Conservation (phyloP, 352 stramenopile genomes). For the Globisporangium okanoganense region DNA sequence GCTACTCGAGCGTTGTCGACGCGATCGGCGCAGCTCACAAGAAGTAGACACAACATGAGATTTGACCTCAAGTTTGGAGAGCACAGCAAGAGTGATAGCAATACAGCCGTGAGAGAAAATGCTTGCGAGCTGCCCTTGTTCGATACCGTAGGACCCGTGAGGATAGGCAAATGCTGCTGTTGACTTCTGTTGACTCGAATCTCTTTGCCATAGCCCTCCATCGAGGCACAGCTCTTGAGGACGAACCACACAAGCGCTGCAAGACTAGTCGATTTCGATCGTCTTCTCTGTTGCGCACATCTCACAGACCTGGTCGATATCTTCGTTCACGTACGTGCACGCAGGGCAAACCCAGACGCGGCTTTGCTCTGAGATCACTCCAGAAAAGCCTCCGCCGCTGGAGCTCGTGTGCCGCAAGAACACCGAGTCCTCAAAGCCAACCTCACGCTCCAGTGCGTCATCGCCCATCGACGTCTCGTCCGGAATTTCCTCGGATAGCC, state of each 20-base stretch:
- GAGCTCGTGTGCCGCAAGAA: slow-evolving; percentile 37
- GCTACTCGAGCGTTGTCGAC: slow-evolving; percentile 76
- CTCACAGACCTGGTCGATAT: slow-evolving; percentile 46
- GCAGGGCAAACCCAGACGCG: slow-evolving; percentile 66
- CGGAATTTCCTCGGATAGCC: slow-evolving; percentile 47
- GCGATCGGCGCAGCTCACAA: slow-evolving; percentile 85
- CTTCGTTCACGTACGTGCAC: slow-evolving; percentile 80
- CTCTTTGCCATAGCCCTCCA: no score
- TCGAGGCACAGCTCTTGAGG: not conserved
- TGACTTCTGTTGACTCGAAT: not conserved
- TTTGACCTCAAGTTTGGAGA: not conserved
- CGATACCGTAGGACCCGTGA: not conserved
- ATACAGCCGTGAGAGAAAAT: not conserved
- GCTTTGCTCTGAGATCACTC: slow-evolving; percentile 18
- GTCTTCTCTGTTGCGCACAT: slow-evolving; percentile 55
- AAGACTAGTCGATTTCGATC: slow-evolving; percentile 32
- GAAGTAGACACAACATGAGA: slow-evolving; percentile 18
- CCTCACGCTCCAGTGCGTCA: slow-evolving; percentile 48
- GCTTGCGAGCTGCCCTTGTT: not conserved
- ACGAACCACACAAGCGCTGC: not conserved
- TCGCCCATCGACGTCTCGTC: slow-evolving; percentile 60
- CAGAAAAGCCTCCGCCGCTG: slow-evolving; percentile 14
- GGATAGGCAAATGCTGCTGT: not conserved
- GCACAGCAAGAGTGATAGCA: not conserved
- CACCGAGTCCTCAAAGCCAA: slow-evolving; percentile 72